Base-by-base conservation (phyloP, 495 filamentous ascomycete genomes). In the Rhizodiscina lignyota region DNA sequence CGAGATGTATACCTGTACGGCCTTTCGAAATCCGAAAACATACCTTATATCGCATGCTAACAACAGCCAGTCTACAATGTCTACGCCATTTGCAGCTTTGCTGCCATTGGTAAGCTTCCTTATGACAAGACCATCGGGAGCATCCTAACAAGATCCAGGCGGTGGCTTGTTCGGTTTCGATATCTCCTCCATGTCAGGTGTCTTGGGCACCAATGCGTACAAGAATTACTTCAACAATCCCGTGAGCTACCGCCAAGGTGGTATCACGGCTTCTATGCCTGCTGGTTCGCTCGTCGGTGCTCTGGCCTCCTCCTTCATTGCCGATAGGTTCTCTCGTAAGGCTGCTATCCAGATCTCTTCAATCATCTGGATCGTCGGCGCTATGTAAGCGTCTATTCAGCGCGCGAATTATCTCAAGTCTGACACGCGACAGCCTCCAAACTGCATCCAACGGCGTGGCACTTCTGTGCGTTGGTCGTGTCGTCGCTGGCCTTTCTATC, bases 201-300 rank as follows among this genome's bases (percentile, higher is more conserved):
- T 79, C 44, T 55, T 77, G 17, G 74, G 66, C 8, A 74, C 67
- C 4, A 49, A 61, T 37, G 68, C 67, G 10, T 78, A 77, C 58
- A 70, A 65, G 53, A 56, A 61, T 33, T 77, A 74, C 49, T 78
- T 77, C 53, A 41, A 55, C 38, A 55, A 70, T 35, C 68, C 15
- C 52, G 49, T 17, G 49, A 40, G 19, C 17, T 69, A 69, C 45
- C 43, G 59, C 8, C 71, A 78, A 56, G 73, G 72, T 12, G 70
- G 61, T 27, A 78, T 78, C 50, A 77, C 72, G 6, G 62, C 60
- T 26, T 59, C 79, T n/a, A 80, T 86, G 65, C 77, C 81, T 17
- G 68, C 75, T 23, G 80, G 80, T n/a, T 81, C 77, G 16, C 58
- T 82, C n/a, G 44, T 79, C 22, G 79, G 78, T 30, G 73, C 77